Evolutionary conservation across 768 basidiomycete genomes (phyloP), one percentile per base, ranked within the genome.

Genomic region (Multifurca ochricompacta): DNA sequence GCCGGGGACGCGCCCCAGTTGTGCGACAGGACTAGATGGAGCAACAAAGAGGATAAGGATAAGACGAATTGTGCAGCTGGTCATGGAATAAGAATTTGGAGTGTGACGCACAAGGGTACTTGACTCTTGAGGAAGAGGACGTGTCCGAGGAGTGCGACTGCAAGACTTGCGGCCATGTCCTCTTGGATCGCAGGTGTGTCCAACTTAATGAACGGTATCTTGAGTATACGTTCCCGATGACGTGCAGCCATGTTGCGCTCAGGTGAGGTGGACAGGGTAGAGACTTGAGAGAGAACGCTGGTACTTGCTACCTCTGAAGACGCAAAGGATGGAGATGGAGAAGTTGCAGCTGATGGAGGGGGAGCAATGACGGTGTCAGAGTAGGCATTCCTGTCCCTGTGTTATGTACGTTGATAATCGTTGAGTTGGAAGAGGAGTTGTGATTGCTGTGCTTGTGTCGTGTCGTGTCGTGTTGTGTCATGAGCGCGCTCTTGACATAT

Each of bases 51-150:
- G n/a, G n/a, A n/a, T n/a, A n/a, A n/a, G n/a, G n/a, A n/a, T n/a
- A n/a, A 14, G 31, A 39, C 23, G 16, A 44, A 32, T 6, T 36
- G 28, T 45, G 50, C 35, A 25, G 39, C 35, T 10, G 9, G 32
- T 21, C 10, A 44, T 23, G 39, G 19, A 28, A 31, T 0, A 27
- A 36, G 46, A 14, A 11, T 43, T 44, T 19, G 18, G 19, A 18
- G 40, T 11, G 30, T 23, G 4, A 77, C 86, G 68, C 62, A 89
- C 87, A 89, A 81, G 1, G 87, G 87, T 0, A 89, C 73, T 61
- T 90, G 87, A 58, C 77, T 83, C 65, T 90, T 91, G 51, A 90
- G 70, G 63, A 86, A 91, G 16, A 90, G 66, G 2, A 88, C 75
- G 63, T 89, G 86, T 0, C 80, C 80, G 0, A 91, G 69, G 25